These are phyloP conservation scores for Globisporangium abappressorium DNA, from an alignment of 352 stramenopile genomes.

Conservation along the genomic window DNA sequence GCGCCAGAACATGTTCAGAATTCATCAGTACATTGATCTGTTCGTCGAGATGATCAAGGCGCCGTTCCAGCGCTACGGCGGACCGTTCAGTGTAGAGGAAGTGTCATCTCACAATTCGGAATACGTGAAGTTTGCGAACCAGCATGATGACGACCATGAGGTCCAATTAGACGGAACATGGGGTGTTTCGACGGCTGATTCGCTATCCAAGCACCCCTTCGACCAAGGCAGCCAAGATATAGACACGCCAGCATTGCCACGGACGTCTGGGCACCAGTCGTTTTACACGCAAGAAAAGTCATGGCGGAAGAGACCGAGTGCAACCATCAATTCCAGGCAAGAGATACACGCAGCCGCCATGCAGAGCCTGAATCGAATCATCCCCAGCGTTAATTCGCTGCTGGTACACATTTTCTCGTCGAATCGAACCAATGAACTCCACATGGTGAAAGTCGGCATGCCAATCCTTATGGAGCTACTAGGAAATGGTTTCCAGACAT, in stretches of 20 bases:
- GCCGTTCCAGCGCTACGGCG: slow-evolving; percentile 54
- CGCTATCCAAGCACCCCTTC: not conserved
- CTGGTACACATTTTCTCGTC: slow-evolving; percentile 61
- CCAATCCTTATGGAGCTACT: slow-evolving; percentile 68
- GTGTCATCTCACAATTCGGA: slow-evolving; percentile 53
- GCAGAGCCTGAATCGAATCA: slow-evolving; percentile 57
- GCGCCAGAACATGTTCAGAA: slow-evolving; percentile 54
- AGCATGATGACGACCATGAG: slow-evolving; percentile 18
- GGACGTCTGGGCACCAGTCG: slow-evolving; percentile 19
- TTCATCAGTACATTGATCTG: slow-evolving; percentile 59
- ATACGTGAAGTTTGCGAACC: slow-evolving; percentile 25
- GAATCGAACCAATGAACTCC: slow-evolving; percentile 56
- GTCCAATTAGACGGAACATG: slow-evolving; percentile 7
- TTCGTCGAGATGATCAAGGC: slow-evolving; percentile 64
- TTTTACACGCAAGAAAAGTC: slow-evolving; percentile 24
- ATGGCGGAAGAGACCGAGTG: slow-evolving; percentile 26
- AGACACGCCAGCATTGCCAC: not conserved
- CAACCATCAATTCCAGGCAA: slow-evolving; percentile 15
- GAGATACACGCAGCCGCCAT: slow-evolving; percentile 41
- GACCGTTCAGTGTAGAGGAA: slow-evolving; percentile 55
- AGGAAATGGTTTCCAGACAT: slow-evolving; percentile 70
- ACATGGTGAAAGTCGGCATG: slow-evolving; percentile 54
- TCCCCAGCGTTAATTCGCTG: slow-evolving; percentile 49
- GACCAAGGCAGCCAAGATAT: not conserved
- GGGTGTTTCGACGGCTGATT: not conserved